These are phyloP conservation scores for Colletotrichum musae DNA, from an alignment of 2,329 filamentous ascomycete species.

Conservation along the genomic window DNA sequence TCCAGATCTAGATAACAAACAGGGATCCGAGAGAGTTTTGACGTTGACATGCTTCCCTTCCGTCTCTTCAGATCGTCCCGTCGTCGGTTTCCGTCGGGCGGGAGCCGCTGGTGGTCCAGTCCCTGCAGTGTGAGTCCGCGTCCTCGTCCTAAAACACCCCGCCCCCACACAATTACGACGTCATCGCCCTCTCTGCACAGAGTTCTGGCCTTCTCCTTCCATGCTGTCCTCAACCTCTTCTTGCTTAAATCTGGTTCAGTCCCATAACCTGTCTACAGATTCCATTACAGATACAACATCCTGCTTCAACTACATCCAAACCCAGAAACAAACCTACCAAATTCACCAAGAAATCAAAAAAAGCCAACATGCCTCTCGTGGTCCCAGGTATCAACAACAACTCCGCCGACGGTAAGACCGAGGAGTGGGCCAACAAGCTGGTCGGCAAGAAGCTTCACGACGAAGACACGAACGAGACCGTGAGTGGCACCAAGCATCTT, in stretches of 20 bases:
- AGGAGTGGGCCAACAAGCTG: conserved; percentile 74
- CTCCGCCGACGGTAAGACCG: conserved; percentile 61
- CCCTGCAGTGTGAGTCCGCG: background rate
- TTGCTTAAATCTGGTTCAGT: conserved; percentile 16
- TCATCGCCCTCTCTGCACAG: conserved; percentile 27
- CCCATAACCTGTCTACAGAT: background rate
- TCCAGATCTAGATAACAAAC: conserved; percentile 4
- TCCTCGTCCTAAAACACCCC: conserved; percentile 19
- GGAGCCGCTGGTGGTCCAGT: conserved; percentile 15
- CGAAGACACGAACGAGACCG: conserved; percentile 64
- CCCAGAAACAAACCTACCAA: background rate
- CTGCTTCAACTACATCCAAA: background rate
- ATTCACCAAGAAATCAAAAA: background rate
- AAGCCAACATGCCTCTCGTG: conserved; percentile 73
- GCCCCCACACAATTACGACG: conserved; percentile 37
- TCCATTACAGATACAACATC: too few relatives aligned
- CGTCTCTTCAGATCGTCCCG: conserved; percentile 2
- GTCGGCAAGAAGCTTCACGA: conserved; percentile 75
- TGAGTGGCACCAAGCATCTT: conserved; percentile 51
- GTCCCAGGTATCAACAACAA: conserved; percentile 70
- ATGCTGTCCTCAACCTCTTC: conserved; percentile 2
- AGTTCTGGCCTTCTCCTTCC: conserved; percentile 19
- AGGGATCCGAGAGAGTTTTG: conserved; percentile 14
- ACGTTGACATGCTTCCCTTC: conserved; percentile 3
- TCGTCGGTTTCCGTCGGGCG: conserved; percentile 23